phyloP scores from a whole-genome alignment of 2,329 filamentous ascomycete species.

The Claviceps fusiformis region DNA sequence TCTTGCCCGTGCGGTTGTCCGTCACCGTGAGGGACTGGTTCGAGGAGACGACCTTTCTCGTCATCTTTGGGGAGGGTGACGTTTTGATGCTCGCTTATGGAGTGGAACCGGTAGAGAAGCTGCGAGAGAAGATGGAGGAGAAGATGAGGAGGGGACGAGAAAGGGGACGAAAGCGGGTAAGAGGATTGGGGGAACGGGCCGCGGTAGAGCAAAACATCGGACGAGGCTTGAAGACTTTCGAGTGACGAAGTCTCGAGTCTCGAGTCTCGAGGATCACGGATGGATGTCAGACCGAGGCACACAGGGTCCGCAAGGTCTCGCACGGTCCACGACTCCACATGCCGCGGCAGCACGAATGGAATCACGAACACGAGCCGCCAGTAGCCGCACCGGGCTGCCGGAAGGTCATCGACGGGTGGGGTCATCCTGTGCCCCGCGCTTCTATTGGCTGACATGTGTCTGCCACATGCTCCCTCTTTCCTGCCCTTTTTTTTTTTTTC shows the following conservation, averaged over 20 bases:
- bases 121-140: no score
- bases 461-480: no score
- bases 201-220: background rate
- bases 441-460: background rate
- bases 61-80: background rate
- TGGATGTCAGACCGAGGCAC: background rate
- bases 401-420: background rate
- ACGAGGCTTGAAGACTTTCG: background rate
- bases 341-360: background rate
- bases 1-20: conserved; percentile 35
- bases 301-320: no score
- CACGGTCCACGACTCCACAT: background rate
- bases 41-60: conserved; percentile 5
- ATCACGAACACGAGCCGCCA: background rate
- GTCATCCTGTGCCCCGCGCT: no score
- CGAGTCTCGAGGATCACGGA: no score
- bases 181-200: no score
- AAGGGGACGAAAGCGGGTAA: no score
- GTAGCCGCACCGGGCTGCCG: background rate
- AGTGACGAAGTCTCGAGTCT: no score
- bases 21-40: conserved; percentile 27
- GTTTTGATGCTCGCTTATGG: no score
- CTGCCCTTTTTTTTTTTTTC: no score
- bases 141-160: no score
- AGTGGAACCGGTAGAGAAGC: no score